Evolutionary conservation across 176 grass and related monocot species (phyloP).

Genomic region (Olyra latifolia): DNA sequence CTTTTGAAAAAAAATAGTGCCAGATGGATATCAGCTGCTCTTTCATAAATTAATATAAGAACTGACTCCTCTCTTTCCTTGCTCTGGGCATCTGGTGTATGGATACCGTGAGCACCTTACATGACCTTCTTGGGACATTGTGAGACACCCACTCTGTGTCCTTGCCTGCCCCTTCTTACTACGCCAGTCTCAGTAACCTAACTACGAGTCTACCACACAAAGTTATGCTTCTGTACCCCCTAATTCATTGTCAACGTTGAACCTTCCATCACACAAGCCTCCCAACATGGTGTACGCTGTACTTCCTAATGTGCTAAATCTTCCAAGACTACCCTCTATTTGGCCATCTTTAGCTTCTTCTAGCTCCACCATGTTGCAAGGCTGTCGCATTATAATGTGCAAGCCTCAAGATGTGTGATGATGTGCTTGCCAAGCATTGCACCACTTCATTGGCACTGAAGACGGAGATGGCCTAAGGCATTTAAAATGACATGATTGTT

Average conservation of each 20-base stretch:
- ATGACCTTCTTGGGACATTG: background rate
- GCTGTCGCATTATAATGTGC: background rate
- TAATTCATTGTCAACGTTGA: background rate
- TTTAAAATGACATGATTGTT: background rate
- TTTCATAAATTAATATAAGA: background rate
- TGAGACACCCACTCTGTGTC: background rate
- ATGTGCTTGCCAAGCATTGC: background rate
- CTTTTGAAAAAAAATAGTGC: background rate
- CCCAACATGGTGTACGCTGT: background rate
- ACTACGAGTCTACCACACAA: background rate
- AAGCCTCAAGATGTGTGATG: background rate
- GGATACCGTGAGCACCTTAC: background rate
- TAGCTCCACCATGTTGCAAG: background rate
- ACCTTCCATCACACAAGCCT: background rate
- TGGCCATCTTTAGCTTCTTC: background rate
- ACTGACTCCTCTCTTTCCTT: background rate
- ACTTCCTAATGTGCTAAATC: background rate
- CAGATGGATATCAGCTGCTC: background rate
- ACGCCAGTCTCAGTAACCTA: slow-evolving; percentile 1
- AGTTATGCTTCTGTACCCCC: slow-evolving; percentile 9
- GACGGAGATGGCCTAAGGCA: background rate
- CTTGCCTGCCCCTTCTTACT: background rate
- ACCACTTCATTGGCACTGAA: background rate
- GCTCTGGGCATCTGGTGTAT: background rate
- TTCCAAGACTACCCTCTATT: slow-evolving; percentile 11